phyloP scores from a whole-genome alignment of 306 rosid genomes.

The Cicer yamashitae region DNA sequence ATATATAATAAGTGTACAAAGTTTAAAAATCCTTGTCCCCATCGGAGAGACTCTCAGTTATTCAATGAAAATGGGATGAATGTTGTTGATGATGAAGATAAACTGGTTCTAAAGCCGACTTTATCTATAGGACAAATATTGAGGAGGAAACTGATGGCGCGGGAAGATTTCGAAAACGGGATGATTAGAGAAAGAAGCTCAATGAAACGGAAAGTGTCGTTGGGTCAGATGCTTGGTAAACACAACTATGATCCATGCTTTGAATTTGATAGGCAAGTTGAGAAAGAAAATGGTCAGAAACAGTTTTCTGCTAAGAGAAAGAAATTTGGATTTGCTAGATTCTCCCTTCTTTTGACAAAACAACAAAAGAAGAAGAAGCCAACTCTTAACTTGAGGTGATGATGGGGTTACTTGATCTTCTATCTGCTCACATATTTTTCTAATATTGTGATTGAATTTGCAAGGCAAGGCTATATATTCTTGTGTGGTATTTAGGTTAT shows the following conservation, averaged over 20 bases:
- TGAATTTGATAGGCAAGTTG: slow-evolving; percentile 51
- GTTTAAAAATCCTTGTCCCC: slow-evolving; percentile 69
- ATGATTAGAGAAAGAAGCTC: slow-evolving; percentile 49
- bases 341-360: slow-evolving; percentile 74
- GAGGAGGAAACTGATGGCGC: slow-evolving; percentile 76
- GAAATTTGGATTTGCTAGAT: slow-evolving; percentile 81
- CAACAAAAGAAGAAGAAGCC: slow-evolving; percentile 82
- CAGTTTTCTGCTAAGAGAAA: slow-evolving; percentile 73
- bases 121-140: slow-evolving; percentile 87
- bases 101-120: slow-evolving; percentile 65
- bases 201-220: slow-evolving; percentile 71
- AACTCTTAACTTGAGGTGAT: slow-evolving; percentile 69
- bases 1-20: slow-evolving; percentile 54
- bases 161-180: slow-evolving; percentile 62
- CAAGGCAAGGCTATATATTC: too few species aligned
- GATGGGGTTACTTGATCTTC: slow-evolving; percentile 1
- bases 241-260: slow-evolving; percentile 59
- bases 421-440: neutral
- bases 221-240: slow-evolving; percentile 88
- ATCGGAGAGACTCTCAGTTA: slow-evolving; percentile 56
- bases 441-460: neutral
- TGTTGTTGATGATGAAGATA: slow-evolving; percentile 53
- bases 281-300: slow-evolving; percentile 64
- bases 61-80: slow-evolving; percentile 62
- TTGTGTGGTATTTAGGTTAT: neutral